Base-by-base conservation (phyloP, 495 filamentous ascomycete species). In the Melanomma pulvis-pyrius region DNA sequence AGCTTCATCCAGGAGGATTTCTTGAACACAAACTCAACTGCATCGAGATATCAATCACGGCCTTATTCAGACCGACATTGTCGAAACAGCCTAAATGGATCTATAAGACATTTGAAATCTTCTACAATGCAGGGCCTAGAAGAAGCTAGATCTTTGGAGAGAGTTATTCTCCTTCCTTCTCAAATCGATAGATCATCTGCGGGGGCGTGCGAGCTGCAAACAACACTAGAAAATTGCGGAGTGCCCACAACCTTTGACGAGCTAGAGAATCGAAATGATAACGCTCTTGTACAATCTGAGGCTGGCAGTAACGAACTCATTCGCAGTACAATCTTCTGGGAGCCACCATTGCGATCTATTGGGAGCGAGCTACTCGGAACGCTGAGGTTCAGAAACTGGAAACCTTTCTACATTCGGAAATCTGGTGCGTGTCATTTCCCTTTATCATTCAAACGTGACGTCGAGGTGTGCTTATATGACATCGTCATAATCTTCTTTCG, bases 301-400 rank as follows among this genome's bases (percentile, higher is more conserved):
- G 34, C 36, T 49, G 26, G 36, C 11, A 24, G 25, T 49, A 28
- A 48, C n/a, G 57, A 60, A 8, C 22, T 32, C 13, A 6, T 63
- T 11, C 32, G 36, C n/a, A 53, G 61, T 30, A 63, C 61, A 11
- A 44, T 63, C 17, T 63, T 63, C 32, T 63, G 61, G 61, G 61
- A 63, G 56, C 61, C 61, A 11, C 51, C 61, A 13, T 39, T 44
- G 11, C 51, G 39, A 2, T 9, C 29, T 17, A 22, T 26, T 15
- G 29, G 51, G 1, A 63, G 61, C 39, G 61, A 63, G 50, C 50
- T 63, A 9, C 51, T 56, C 5, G 6, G 19, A 26, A 53, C 61
- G 17, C 36, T 63, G 24, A 55, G 36, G 28, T 13, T 1, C 9
- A 26, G 32, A 22, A 34, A 34, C 13, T 63, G 61, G 61, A 63